These are phyloP conservation scores for Microcos paniculata DNA, from an alignment of 345 rosid species.

Conservation along the genomic window DNA sequence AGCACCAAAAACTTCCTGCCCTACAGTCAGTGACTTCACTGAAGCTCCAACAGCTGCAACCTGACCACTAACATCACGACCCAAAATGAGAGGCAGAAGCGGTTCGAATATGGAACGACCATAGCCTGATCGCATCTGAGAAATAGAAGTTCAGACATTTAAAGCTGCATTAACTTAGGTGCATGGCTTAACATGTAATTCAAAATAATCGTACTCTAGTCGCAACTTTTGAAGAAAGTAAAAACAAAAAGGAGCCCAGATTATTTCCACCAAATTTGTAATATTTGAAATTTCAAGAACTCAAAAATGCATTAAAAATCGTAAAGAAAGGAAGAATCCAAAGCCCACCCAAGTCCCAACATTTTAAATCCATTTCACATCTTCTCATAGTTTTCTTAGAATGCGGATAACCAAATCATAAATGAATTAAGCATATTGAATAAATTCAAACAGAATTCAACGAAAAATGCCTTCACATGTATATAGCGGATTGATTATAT, in stretches of 20 bases:
- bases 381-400: background rate
- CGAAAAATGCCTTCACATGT: too few species aligned
- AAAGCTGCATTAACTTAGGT: constrained; percentile 7
- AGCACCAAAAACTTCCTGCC: constrained; percentile 95
- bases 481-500: too few species aligned
- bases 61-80: constrained; percentile 91
- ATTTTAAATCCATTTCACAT: background rate
- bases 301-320: background rate
- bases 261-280: background rate
- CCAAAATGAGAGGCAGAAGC: constrained; percentile 84
- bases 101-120: constrained; percentile 93
- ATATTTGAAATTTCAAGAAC: background rate
- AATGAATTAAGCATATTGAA: too few species aligned
- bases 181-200: background rate
- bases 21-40: constrained; percentile 60
- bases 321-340: background rate
- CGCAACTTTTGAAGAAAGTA: background rate
- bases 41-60: constrained; percentile 78
- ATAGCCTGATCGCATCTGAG: constrained; percentile 91
- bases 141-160: constrained; percentile 14
- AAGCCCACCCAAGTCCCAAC: background rate
- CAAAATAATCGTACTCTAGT: background rate
- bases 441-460: too few species aligned
- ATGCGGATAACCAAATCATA: too few species aligned
- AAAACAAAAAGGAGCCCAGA: background rate